A percentile compares a stretch with the other conserved stretches of the same genome.
These are phyloP conservation scores for Aschersonia sp. DNA, from an alignment of 2,329 filamentous ascomycete genomes.

Conservation along the genomic window DNA sequence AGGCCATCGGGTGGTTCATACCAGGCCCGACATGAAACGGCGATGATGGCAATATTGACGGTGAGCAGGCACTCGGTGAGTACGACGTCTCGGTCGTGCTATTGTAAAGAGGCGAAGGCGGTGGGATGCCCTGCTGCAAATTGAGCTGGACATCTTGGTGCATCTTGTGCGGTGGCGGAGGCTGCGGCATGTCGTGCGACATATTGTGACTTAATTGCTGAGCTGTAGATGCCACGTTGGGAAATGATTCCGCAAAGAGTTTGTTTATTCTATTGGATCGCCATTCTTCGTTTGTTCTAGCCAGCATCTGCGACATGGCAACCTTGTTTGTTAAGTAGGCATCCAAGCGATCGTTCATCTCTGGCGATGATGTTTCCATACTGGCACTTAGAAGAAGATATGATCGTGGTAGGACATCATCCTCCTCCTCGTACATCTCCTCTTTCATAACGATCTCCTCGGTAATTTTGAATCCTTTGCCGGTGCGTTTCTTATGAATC, in stretches of 20 bases:
- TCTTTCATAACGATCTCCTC: slow-evolving; percentile 79
- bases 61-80: neutral
- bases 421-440: slow-evolving; percentile 94
- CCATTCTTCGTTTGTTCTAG: slow-evolving; percentile 20
- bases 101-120: neutral
- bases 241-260: slow-evolving; percentile 31
- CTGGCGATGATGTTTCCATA: slow-evolving; percentile 42
- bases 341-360: slow-evolving; percentile 48
- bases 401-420: slow-evolving; percentile 60
- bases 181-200: neutral
- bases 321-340: slow-evolving; percentile 27
- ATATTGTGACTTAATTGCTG: slow-evolving; percentile 7
- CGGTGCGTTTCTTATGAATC: slow-evolving; percentile 79
- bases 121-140: neutral
- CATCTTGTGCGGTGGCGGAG: neutral
- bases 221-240: slow-evolving; percentile 16
- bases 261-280: slow-evolving; percentile 31
- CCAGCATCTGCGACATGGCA: slow-evolving; percentile 26
- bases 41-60: neutral
- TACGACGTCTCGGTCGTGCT: neutral
- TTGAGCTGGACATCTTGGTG: neutral
- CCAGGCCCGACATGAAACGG: neutral
- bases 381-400: slow-evolving; percentile 50
- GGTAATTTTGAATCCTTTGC: slow-evolving; percentile 66
- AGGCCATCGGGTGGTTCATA: neutral